A percentile compares a stretch with the other conserved stretches of the same genome.
Evolutionary conservation across 805 yeast species (phyloP).

Genomic region (Ogataea degrootiae): DNA sequence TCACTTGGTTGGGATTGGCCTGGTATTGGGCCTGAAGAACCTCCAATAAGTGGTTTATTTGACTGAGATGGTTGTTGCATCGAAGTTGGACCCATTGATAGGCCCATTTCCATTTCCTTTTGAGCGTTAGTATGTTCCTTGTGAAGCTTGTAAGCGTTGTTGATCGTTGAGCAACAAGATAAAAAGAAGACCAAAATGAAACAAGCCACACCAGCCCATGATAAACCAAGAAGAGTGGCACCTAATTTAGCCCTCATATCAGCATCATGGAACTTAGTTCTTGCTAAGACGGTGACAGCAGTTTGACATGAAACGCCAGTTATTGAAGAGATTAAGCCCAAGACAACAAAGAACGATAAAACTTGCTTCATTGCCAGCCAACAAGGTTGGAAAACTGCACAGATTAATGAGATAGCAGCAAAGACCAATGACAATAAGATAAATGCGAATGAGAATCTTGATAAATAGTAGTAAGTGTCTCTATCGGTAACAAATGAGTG

Average conservation of each 20-base stretch:
- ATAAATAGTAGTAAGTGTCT: conserved; percentile 55
- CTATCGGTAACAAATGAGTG: conserved; percentile 47
- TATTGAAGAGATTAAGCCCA: conserved; percentile 50
- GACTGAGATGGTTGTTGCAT: conserved; percentile 18
- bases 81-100: conserved; percentile 7
- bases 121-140: conserved; percentile 33
- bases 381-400: conserved; percentile 51
- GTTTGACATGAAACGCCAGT: conserved; percentile 71
- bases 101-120: conserved; percentile 5
- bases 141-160: conserved; percentile 48
- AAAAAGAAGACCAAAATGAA: conserved; percentile 46
- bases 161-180: conserved; percentile 46
- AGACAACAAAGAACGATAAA: conserved; percentile 43
- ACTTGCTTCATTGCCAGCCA: conserved; percentile 52
- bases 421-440: conserved; percentile 56
- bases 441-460: conserved; percentile 64
- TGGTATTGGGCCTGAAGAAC: neutral
- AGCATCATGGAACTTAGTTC: conserved; percentile 54
- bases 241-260: conserved; percentile 47
- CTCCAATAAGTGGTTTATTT: conserved; percentile 6
- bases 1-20: neutral
- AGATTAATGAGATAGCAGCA: conserved; percentile 55
- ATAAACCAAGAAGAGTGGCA: conserved; percentile 51
- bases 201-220: conserved; percentile 67
- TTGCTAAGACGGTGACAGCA: conserved; percentile 73